Evolutionary conservation across 2,329 filamentous ascomycete genomes (phyloP).

Genomic region (Calonectria fujianensis): DNA sequence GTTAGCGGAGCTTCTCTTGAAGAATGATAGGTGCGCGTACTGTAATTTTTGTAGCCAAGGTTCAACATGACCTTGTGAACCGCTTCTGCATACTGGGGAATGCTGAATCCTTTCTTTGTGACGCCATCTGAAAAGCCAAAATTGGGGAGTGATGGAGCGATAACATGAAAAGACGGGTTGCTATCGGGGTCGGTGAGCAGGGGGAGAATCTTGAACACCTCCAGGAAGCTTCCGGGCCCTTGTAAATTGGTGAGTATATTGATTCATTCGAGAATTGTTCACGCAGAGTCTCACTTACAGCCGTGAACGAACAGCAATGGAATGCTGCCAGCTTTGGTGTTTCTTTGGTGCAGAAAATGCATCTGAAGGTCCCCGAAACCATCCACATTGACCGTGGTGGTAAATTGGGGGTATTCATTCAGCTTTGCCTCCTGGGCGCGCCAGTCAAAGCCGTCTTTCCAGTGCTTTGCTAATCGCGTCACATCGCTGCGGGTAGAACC

Average conservation of each 20-base stretch:
- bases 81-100: slow-evolving; percentile 68
- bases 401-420: slow-evolving; percentile 77
- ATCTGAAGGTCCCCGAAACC: slow-evolving; percentile 76
- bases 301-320: slow-evolving; percentile 82
- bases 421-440: slow-evolving; percentile 73
- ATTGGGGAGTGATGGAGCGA: slow-evolving; percentile 76
- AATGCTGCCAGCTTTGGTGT: slow-evolving; percentile 70
- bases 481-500: slow-evolving; percentile 59
- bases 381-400: slow-evolving; percentile 70
- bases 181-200: slow-evolving; percentile 61
- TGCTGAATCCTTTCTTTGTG: slow-evolving; percentile 56
- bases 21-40: slow-evolving; percentile 38
- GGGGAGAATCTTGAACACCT: slow-evolving; percentile 78
- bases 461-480: slow-evolving; percentile 60
- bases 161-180: slow-evolving; percentile 71
- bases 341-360: slow-evolving; percentile 78
- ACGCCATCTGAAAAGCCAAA: slow-evolving; percentile 63
- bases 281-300: slow-evolving; percentile 61
- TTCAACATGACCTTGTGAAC: slow-evolving; percentile 81
- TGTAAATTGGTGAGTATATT: slow-evolving; percentile 60
- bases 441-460: slow-evolving; percentile 76
- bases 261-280: slow-evolving; percentile 42
- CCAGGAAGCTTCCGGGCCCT: slow-evolving; percentile 81
- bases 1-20: not conserved
- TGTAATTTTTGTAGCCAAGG: slow-evolving; percentile 72